Evolutionary conservation across 345 rosid species (phyloP).

Genomic region (Draba incana): DNA sequence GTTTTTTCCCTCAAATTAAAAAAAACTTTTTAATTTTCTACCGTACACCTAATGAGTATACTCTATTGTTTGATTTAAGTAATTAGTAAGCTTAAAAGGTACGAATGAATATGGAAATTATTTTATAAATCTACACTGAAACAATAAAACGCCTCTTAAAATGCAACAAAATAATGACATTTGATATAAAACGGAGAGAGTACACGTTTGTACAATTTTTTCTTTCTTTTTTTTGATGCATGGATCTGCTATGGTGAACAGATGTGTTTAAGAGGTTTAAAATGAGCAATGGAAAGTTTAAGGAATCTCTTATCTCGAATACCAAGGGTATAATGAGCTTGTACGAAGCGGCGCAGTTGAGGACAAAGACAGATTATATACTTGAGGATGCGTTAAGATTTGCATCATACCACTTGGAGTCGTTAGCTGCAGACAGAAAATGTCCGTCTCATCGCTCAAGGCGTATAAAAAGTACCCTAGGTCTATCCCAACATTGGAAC

Average conservation of each 20-base stretch:
- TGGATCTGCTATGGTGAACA: not conserved
- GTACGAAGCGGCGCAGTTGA: conserved; percentile 47
- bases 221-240: too few relatives aligned
- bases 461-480: not conserved
- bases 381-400: conserved; percentile 41
- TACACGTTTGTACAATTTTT: too few relatives aligned
- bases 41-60: too few relatives aligned
- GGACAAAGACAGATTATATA: conserved; percentile 38
- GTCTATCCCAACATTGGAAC: not conserved
- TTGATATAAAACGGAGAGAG: too few relatives aligned
- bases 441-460: not conserved
- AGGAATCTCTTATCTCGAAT: conserved; percentile 25
- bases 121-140: too few relatives aligned
- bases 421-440: not conserved
- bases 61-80: too few relatives aligned
- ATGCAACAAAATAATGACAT: too few relatives aligned
- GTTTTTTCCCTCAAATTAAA: too few relatives aligned
- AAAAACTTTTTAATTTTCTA: too few relatives aligned
- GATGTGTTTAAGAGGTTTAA: conserved; percentile 43
- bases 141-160: too few relatives aligned
- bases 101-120: too few relatives aligned
- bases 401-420: conserved; percentile 17
- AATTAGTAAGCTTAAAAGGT: too few relatives aligned
- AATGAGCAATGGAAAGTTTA: conserved; percentile 36
- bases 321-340: conserved; percentile 43